Evolutionary conservation across 768 basidiomycete species (phyloP).

Genomic region (Auricularia heimuer): DNA sequence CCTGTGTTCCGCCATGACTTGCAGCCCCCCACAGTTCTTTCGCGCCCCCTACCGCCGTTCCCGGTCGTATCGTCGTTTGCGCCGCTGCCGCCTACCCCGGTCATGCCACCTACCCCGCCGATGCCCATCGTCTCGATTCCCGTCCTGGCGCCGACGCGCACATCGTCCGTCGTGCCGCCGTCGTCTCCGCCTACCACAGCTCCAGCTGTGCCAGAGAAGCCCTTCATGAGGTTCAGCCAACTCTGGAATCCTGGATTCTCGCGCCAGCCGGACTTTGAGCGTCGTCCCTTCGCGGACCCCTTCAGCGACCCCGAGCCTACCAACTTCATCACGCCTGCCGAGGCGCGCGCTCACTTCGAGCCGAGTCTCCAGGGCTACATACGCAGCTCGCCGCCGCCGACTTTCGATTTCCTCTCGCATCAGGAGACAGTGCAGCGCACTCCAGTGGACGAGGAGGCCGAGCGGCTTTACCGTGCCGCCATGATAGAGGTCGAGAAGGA

Average conservation of each 20-base stretch:
- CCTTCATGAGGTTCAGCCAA: neutral
- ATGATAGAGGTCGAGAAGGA: neutral
- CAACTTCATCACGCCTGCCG: neutral
- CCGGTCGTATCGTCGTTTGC: neutral
- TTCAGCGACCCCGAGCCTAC: neutral
- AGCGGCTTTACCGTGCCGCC: neutral
- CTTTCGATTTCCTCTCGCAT: neutral
- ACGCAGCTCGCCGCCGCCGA: neutral
- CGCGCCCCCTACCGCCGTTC: neutral
- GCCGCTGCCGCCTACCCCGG: neutral
- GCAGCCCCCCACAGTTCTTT: neutral
- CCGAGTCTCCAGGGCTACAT: neutral
- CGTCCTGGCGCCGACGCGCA: neutral
- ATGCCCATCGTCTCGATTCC: neutral
- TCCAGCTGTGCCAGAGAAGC: neutral
- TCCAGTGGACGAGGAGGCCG: neutral
- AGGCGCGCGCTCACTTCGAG: neutral
- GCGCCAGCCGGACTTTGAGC: slow-evolving; percentile 5
- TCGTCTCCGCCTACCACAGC: neutral
- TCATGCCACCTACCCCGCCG: neutral
- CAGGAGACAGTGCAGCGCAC: neutral
- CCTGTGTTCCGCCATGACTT: no score
- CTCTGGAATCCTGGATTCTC: neutral
- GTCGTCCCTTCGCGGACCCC: neutral
- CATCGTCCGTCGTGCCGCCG: neutral